phyloP scores from a whole-genome alignment of 345 rosid species.

The Ceriops zippeliana region DNA sequence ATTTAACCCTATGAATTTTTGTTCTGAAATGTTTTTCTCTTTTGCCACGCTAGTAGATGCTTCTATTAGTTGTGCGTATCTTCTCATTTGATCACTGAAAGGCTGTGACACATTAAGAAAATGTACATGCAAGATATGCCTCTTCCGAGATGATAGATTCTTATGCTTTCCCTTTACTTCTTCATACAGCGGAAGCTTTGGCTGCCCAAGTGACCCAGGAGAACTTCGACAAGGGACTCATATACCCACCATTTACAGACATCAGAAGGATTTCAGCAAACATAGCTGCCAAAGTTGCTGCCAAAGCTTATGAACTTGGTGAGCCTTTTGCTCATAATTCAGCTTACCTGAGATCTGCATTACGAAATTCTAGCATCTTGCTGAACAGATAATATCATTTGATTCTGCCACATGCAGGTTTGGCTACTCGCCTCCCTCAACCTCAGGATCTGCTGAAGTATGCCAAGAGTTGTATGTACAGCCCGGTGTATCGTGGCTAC shows the following conservation, averaged over 20 bases:
- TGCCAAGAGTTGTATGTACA: conserved; percentile 94
- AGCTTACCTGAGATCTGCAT: not conserved
- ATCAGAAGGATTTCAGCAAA: conserved; percentile 92
- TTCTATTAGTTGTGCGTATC: not conserved
- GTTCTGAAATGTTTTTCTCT: no score
- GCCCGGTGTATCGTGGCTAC: conserved; percentile 57
- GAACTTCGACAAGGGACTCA: conserved; percentile 72
- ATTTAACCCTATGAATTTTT: no score
- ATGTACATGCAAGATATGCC: not conserved
- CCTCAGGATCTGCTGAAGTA: conserved; percentile 70
- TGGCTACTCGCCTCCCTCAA: conserved; percentile 79
- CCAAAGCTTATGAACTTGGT: conserved; percentile 95
- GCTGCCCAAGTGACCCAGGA: conserved; percentile 75
- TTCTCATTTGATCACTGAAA: not conserved
- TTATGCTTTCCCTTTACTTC: conserved; percentile 2
- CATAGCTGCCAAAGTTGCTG: conserved; percentile 85
- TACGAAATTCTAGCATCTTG: not conserved
- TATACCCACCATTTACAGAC: conserved; percentile 78
- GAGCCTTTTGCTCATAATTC: conserved; percentile 11
- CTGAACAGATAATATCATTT: not conserved
- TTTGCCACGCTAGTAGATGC: no score
- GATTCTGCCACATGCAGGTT: conserved; percentile 36
- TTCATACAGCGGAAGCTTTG: conserved; percentile 74
- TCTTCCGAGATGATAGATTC: not conserved
- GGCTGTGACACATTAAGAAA: not conserved